Percentiles rank a stretch among this genome's conserved stretches.
Evolutionary conservation across 2,329 filamentous ascomycete genomes (phyloP).

Genomic region (Neofusicoccum kwambonambiense): DNA sequence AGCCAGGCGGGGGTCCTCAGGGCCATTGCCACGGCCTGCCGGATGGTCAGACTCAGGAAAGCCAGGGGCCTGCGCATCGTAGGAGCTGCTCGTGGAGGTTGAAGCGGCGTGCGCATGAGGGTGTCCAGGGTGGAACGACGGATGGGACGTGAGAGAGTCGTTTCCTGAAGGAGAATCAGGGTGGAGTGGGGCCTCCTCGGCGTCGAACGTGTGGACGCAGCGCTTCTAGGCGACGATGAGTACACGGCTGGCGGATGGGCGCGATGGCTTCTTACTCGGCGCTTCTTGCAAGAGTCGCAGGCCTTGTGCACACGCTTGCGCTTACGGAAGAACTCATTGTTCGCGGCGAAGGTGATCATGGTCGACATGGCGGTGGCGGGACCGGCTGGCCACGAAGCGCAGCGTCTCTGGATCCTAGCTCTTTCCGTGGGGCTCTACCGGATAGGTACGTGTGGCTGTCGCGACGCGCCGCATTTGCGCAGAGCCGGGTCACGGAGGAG

Average conservation of each 20-base stretch:
- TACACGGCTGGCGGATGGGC: background rate
- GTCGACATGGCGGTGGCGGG: constrained; percentile 33
- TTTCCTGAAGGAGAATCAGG: constrained; percentile 9
- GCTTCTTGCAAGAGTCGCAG: constrained; percentile 46
- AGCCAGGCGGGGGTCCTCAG: constrained; percentile 23
- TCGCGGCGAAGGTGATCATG: constrained; percentile 46
- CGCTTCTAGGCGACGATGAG: constrained; percentile 34
- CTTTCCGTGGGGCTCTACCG: background rate
- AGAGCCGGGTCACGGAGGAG: background rate
- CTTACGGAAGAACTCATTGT: constrained; percentile 46
- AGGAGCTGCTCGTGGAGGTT: background rate
- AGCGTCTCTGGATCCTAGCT: background rate
- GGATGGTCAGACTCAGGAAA: background rate
- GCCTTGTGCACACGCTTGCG: constrained; percentile 44
- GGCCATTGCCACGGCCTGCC: background rate
- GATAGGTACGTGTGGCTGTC: background rate
- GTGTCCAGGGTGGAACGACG: background rate
- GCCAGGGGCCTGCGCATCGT: background rate
- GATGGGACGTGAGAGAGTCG: constrained; percentile 28
- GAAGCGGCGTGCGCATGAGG: background rate
- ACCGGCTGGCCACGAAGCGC: background rate
- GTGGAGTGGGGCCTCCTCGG: constrained; percentile 26
- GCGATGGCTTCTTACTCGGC: constrained; percentile 30
- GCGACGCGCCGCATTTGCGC: background rate
- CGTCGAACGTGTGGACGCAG: constrained; percentile 43